Evolutionary conservation across 345 rosid genomes (phyloP), one percentile per base, ranked within the genome.

Genomic region (Durio zibethinus): DNA sequence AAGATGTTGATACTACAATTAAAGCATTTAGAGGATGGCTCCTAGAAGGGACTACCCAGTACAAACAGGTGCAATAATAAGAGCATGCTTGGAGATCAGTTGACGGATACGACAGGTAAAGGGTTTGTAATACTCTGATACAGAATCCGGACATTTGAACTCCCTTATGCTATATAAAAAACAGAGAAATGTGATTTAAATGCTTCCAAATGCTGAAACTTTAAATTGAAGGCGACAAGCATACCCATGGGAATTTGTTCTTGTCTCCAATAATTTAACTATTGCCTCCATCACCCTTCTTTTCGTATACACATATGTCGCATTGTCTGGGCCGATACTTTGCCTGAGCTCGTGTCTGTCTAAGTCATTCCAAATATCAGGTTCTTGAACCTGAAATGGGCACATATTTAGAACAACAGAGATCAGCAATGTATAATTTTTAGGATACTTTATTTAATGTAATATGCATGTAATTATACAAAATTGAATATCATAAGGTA

Each of bases 111-210:
- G 86, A 60, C 98, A 93, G 18, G 90, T 76, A 56, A 86, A 31
- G 4, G 98, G 92, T 84, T 88, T 91, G 86, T 89, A 89, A 70
- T 62, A 74, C 83, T 89, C 90, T 10, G 87, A 87, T 52, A 89
- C 40, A 16, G 73, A 75, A 63, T 93, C 91, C 33, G 95, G 95
- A 80, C 97, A 94, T 82, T 89, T 94, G 79, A 90, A 82, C 84
- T 91, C 97, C 54, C 77, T 83, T 47, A 73, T 82, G 85, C 97
- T 94, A 71, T 59, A 60, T 18, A 71, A 57, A 16, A 56, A 68
- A 53, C 38, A 27, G 78, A 67, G 63, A 48, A 61, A 52, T 8
- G 63, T 42, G 38, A 76, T 71, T 64, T 77, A 76, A 73, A 78
- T 77, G 33, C 45, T 63, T 38, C 67, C 61, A 54, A 68, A 65